phyloP scores from a whole-genome alignment of 1,139 yeast genomes.

The Suzukiozyma palmioleophila region DNA sequence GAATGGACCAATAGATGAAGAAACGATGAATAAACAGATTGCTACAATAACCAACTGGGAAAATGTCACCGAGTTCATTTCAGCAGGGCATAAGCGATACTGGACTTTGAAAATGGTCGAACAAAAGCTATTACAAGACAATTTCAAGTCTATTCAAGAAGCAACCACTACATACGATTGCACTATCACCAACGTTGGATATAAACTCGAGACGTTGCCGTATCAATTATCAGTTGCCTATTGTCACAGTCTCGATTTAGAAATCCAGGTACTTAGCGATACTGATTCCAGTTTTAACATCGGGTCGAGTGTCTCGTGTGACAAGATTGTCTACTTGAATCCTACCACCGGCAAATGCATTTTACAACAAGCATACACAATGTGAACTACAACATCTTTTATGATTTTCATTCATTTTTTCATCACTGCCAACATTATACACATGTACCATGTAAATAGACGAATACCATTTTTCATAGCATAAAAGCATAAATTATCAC shows the following conservation, averaged over 20 bases:
- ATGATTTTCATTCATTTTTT: background rate
- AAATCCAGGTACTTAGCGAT: constrained; percentile 33
- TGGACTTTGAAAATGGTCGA: constrained; percentile 26
- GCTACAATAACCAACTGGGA: constrained; percentile 15
- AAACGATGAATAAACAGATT: constrained; percentile 15
- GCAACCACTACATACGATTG: constrained; percentile 17
- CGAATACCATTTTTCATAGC: too few species aligned
- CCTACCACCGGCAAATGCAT: constrained; percentile 32
- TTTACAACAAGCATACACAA: constrained; percentile 14
- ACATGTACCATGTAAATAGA: background rate
- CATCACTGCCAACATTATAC: background rate
- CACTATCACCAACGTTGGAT: constrained; percentile 24
- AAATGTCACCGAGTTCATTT: constrained; percentile 13
- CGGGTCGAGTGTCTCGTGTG: constrained; percentile 44
- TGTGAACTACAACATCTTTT: background rate
- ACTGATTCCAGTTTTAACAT: constrained; percentile 18
- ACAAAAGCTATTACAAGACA: constrained; percentile 10
- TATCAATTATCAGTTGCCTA: constrained; percentile 25
- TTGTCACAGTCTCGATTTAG: constrained; percentile 44
- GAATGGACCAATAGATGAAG: constrained; percentile 25
- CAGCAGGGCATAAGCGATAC: constrained; percentile 14
- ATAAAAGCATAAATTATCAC: too few species aligned
- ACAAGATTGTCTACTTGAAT: constrained; percentile 34
- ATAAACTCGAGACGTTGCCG: constrained; percentile 7
- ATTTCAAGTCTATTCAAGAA: constrained; percentile 1